Base-by-base conservation (phyloP, 139 green algal genomes). In the Marvania coccoides region DNA sequence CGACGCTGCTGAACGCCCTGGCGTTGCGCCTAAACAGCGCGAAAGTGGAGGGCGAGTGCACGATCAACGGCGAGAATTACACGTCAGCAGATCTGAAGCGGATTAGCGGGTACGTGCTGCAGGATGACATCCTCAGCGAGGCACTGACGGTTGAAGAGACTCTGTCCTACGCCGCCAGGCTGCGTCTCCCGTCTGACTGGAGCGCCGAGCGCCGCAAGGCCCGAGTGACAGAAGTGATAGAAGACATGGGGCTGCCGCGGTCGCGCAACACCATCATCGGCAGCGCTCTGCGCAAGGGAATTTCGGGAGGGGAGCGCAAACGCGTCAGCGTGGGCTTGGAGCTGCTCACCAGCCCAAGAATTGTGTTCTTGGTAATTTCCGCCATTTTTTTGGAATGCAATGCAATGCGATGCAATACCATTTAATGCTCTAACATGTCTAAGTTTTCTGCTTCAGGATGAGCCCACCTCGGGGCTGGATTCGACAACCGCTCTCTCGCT, bases 251-350 rank as follows among this genome's bases (percentile, higher is more conserved):
- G 2, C 67, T 95, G 39, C 29, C 57, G 6, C 82, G 81, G 45
- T 96, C 88, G 70, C 64, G 73, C 3, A 70, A 96, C 78, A 97
- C 93, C 38, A 90, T 96, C 65, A 90, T 97, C 31, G 86, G 90
- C 26, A 88, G 90, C 8, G 83, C 80, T 40, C 85, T 93, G 59
- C 64, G 81, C 30, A 81, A 88, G 28, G 92, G 92, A 23, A 82
- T 98, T 42, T 88, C 71, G 5, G 93, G 91, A 3, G 93, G 93
- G 0, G 91, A 98, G 80, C 82, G 87, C 65, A 98, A 98, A 84
- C 83, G 93, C 19, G 81, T 90, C 10, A 88, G 79, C 24, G 72
- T 88, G 3, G 90, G 82, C 0, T 78, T 85, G 39, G 92, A 96
- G 75, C 85, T 98, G 47, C 81, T 98, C 1, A 95, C 88, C 76